A percentile compares a stretch with the other conserved stretches of the same genome.
Conservation (phyloP, 805 yeast genomes). For the Nakazawaea ambrosiae region DNA sequence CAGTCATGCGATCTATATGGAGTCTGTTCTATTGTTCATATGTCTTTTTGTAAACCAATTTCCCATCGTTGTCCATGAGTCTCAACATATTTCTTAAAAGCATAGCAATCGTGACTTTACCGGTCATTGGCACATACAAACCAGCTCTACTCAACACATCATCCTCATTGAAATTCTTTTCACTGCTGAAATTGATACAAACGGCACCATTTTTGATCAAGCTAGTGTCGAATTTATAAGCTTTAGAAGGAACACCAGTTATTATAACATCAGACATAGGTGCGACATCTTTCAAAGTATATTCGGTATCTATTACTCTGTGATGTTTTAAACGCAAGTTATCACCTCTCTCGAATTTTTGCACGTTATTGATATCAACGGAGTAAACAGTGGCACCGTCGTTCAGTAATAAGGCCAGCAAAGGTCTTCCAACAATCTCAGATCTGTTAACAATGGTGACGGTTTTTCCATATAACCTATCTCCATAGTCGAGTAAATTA, state of each 20-base stretch:
- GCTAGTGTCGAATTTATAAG: constrained; percentile 81
- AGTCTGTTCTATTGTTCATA: too few species aligned
- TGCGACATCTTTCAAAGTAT: constrained; percentile 57
- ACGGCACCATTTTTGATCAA: constrained; percentile 82
- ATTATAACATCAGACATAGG: constrained; percentile 82
- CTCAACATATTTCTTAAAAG: constrained; percentile 82
- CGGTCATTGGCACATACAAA: constrained; percentile 89
- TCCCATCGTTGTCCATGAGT: constrained; percentile 57
- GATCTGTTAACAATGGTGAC: constrained; percentile 87
- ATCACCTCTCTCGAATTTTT: constrained; percentile 90
- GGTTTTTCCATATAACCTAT: constrained; percentile 88
- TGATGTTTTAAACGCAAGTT: constrained; percentile 79
- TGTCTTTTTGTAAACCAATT: too few species aligned
- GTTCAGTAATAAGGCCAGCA: constrained; percentile 92
- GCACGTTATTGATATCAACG: constrained; percentile 80
- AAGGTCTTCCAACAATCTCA: constrained; percentile 95
- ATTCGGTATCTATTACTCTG: constrained; percentile 56
- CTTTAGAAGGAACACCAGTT: constrained; percentile 88
- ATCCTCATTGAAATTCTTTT: constrained; percentile 71
- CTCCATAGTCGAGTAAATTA: constrained; percentile 74
- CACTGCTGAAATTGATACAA: constrained; percentile 83
- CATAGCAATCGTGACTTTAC: constrained; percentile 96
- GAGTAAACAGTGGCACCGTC: constrained; percentile 97
- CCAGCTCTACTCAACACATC: constrained; percentile 82
- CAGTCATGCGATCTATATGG: too few species aligned